Conservation (phyloP, 1,284 basidiomycete species). For the Boletellus sp. region DNA sequence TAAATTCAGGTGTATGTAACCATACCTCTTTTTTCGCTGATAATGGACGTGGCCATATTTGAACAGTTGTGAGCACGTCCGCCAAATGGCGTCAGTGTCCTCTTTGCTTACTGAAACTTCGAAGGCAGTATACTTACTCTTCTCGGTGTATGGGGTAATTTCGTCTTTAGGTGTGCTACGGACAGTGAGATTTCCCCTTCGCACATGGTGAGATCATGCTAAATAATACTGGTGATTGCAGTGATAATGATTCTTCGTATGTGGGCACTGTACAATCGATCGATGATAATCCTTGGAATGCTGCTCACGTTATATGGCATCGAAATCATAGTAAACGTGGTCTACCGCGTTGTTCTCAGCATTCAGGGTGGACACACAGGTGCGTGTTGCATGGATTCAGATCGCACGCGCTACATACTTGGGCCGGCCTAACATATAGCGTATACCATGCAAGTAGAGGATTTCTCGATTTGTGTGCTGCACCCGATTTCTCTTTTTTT, state of each 20-base stretch:
- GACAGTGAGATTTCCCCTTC: not conserved
- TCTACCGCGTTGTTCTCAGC: not conserved
- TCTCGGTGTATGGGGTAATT: not conserved
- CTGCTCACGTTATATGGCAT: not conserved
- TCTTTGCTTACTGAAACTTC: not conserved
- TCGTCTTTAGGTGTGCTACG: not conserved
- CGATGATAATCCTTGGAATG: not conserved
- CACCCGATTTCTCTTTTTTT: not conserved
- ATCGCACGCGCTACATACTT: not conserved
- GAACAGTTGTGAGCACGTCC: not conserved
- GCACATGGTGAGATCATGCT: not conserved
- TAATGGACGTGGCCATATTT: not conserved
- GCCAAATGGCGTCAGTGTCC: too few species aligned
- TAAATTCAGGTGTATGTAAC: not conserved
- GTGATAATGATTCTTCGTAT: not conserved
- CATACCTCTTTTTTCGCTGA: not conserved
- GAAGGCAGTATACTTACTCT: not conserved
- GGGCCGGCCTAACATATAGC: not conserved
- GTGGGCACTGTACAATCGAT: conserved; percentile 1
- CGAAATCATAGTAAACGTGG: not conserved
- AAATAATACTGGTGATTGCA: not conserved
- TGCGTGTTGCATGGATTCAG: not conserved
- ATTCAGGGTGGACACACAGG: not conserved
- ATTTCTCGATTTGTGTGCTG: not conserved
- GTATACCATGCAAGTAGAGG: not conserved